Conservation (phyloP, 805 yeast genomes). For the Yamadazyma laniorum region DNA sequence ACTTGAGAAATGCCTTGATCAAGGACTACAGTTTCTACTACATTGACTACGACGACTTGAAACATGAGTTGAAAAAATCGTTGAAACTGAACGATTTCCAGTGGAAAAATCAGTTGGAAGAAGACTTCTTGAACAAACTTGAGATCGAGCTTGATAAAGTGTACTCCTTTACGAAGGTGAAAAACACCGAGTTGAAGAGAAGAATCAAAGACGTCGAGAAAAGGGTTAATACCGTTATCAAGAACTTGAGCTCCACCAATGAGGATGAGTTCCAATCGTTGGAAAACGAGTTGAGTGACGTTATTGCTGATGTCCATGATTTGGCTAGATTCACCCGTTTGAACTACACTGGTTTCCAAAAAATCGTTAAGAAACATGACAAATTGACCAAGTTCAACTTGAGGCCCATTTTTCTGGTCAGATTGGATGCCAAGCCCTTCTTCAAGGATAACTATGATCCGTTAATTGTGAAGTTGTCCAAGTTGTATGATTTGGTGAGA, state of each 20-base stretch:
- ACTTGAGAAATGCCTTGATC: conserved; percentile 81
- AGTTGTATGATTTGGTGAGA: conserved; percentile 86
- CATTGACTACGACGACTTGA: conserved; percentile 86
- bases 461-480: conserved; percentile 84
- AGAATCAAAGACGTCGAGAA: conserved; percentile 80
- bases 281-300: conserved; percentile 54
- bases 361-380: conserved; percentile 95
- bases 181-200: conserved; percentile 80
- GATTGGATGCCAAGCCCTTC: conserved; percentile 91
- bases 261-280: conserved; percentile 45
- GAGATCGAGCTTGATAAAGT: conserved; percentile 92
- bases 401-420: conserved; percentile 89
- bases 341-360: conserved; percentile 96
- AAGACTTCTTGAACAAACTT: conserved; percentile 67
- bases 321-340: conserved; percentile 89
- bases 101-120: conserved; percentile 83
- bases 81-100: conserved; percentile 51
- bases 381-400: conserved; percentile 70
- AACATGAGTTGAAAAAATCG: conserved; percentile 72
- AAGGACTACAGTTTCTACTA: conserved; percentile 90
- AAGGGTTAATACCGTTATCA: conserved; percentile 65
- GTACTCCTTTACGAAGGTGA: conserved; percentile 84
- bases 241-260: conserved; percentile 34
- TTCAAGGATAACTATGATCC: conserved; percentile 92
- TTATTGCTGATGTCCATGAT: conserved; percentile 97